A percentile compares a stretch with the other conserved stretches of the same genome.
Evolutionary conservation across 495 filamentous ascomycete species (phyloP).

Genomic region (Neurospora sp.): DNA sequence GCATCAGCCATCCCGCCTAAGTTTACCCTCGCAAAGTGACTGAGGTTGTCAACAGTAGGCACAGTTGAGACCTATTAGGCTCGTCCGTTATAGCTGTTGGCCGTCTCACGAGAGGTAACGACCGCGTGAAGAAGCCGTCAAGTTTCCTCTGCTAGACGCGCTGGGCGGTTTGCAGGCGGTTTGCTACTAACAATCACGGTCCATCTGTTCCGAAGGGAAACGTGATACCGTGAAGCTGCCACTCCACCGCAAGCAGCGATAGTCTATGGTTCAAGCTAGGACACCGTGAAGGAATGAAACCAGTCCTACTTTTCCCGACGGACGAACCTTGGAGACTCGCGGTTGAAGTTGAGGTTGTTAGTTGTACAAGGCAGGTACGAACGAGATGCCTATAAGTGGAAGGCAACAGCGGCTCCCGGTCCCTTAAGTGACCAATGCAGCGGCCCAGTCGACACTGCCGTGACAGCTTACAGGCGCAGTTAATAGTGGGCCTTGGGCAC

Average conservation of each 20-base stretch:
- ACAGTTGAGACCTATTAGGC: background rate
- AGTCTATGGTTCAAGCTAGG: background rate
- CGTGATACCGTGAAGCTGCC: background rate
- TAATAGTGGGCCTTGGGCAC: background rate
- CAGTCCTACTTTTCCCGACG: background rate
- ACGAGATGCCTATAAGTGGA: background rate
- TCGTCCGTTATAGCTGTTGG: background rate
- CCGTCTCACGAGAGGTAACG: background rate
- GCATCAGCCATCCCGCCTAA: conserved; percentile 16
- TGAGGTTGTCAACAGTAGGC: background rate
- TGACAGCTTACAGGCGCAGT: background rate
- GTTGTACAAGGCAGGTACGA: background rate
- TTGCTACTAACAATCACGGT: background rate
- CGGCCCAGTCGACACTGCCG: background rate
- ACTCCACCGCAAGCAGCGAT: no score
- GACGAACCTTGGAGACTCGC: background rate
- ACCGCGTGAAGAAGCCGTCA: background rate
- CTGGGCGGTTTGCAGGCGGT: background rate
- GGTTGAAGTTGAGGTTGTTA: background rate
- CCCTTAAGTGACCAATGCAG: background rate
- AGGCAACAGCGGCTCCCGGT: background rate
- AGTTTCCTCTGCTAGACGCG: background rate
- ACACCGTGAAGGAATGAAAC: background rate
- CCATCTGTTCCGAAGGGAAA: background rate
- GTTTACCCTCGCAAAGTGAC: background rate